Evolutionary conservation across 441 rosid genomes (phyloP), one percentile per base, ranked within the genome.

Genomic region (Raphanus hybrid): DNA sequence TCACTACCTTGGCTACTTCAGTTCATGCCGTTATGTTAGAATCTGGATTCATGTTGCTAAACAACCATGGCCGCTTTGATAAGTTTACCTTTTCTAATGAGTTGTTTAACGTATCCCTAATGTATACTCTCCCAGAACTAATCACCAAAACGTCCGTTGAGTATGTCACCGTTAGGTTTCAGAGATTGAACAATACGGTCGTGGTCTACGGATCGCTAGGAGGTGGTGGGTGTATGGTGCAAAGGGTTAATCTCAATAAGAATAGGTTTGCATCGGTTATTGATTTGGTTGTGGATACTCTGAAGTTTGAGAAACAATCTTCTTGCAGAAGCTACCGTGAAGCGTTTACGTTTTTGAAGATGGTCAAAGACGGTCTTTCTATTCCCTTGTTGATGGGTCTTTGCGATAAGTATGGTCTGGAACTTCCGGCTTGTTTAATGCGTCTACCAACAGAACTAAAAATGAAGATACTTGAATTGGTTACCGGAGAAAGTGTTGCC

Each of bases 11-110:
- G 59, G 87, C 81, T 57, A 32, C 84, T 41, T 89, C 95, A 3
- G 80, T 90, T 74, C 95, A 91, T 32, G 93, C 94, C 0, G 88
- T 91, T 45, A 79, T 95, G 65, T 67, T 87, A 57, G 94, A 95
- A 63, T 89, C 88, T 14, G 96, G 94, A 37, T 92, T 91, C 68
- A 75, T 86, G 18, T 86, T 86, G 12, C 71, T 85, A 2, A 59
- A 27, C 3, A 82, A 88, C 79, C 52, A 81, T 0, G 70, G 60
- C n/a, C 1, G 14, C 18, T 86, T 84, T 34, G 87, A 87, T 75
- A 67, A 76, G 74, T 77, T 90, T 66, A 80, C 59, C 65, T 74
- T 90, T 32, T 80, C 89, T 1, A 83, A 86, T 12, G 81, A 82
- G 75, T 54, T 71, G 3, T 71, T 82, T 27, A 69, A 83, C 2